Evolutionary conservation across 352 stramenopile genomes (phyloP).

Genomic region (Saprolegnia diclina): DNA sequence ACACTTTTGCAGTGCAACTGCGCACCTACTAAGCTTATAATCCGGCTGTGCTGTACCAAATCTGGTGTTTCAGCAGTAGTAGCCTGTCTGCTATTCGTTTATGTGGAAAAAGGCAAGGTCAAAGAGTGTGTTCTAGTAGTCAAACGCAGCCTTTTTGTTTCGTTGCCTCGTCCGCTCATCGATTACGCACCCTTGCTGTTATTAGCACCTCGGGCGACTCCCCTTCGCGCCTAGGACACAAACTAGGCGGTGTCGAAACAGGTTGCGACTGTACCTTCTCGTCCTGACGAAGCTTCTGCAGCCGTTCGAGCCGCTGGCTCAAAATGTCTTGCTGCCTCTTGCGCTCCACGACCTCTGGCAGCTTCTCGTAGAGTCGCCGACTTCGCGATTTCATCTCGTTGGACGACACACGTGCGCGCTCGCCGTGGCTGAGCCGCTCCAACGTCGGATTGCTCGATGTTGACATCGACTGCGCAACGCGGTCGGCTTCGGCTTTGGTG

Average conservation of each 20-base stretch:
- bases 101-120: no score
- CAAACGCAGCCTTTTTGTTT: no score
- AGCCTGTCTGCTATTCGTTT: no score
- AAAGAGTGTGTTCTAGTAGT: no score
- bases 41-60: no score
- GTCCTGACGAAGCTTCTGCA: slow-evolving; percentile 58
- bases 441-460: background rate
- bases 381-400: slow-evolving; percentile 68
- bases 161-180: no score
- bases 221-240: background rate
- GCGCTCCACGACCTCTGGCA: slow-evolving; percentile 66
- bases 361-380: slow-evolving; percentile 52
- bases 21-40: no score
- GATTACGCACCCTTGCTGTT: no score
- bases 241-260: background rate
- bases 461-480: background rate
- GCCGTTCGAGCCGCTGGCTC: slow-evolving; percentile 49
- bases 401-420: slow-evolving; percentile 48
- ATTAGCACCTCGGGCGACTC: background rate
- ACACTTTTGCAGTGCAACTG: no score
- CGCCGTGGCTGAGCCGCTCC: slow-evolving; percentile 28
- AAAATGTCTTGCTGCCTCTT: slow-evolving; percentile 71
- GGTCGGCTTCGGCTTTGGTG: background rate
- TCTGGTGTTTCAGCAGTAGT: no score
- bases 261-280: slow-evolving; percentile 40